These are phyloP conservation scores for Epichloe sp. DNA, from an alignment of 2,329 filamentous ascomycete species.

Conservation along the genomic window DNA sequence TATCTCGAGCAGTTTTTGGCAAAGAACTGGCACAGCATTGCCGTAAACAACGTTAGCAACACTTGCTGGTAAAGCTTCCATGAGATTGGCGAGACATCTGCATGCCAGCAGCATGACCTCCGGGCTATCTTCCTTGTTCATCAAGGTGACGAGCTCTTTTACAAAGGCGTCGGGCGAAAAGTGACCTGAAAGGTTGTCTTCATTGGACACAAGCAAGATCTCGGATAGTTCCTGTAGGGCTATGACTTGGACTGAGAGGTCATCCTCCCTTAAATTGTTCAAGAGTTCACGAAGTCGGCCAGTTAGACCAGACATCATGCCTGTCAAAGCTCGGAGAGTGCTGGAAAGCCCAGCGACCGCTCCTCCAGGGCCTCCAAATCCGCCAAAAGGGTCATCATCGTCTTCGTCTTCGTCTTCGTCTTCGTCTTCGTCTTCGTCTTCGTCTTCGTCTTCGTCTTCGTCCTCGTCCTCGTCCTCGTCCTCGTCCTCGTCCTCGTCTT, in stretches of 20 bases:
- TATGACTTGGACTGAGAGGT: conserved; percentile 81
- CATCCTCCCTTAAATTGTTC: conserved; percentile 64
- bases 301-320: conserved; percentile 81
- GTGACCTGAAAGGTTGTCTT: conserved; percentile 89
- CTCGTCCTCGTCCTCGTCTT: conserved; percentile 9
- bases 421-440: conserved; percentile 29
- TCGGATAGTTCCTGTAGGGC: conserved; percentile 89
- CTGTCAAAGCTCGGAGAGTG: conserved; percentile 75
- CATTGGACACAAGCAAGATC: conserved; percentile 84
- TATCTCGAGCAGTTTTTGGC: conserved; percentile 89
- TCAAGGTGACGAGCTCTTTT: conserved; percentile 81
- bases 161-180: conserved; percentile 92
- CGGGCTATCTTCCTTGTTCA: conserved; percentile 91
- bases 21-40: conserved; percentile 87
- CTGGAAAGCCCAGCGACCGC: conserved; percentile 56
- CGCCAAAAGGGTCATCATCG: conserved; percentile 52
- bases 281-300: conserved; percentile 67
- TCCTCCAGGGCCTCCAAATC: conserved; percentile 54
- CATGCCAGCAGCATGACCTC: conserved; percentile 97
- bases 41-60: conserved; percentile 95
- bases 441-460: conserved; percentile 8
- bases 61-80: conserved; percentile 89
- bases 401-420: conserved; percentile 51
- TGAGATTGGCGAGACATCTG: conserved; percentile 87
- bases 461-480: conserved; percentile 21